Base-by-base conservation (phyloP, 805 yeast genomes). In the Clavispora fructus region DNA sequence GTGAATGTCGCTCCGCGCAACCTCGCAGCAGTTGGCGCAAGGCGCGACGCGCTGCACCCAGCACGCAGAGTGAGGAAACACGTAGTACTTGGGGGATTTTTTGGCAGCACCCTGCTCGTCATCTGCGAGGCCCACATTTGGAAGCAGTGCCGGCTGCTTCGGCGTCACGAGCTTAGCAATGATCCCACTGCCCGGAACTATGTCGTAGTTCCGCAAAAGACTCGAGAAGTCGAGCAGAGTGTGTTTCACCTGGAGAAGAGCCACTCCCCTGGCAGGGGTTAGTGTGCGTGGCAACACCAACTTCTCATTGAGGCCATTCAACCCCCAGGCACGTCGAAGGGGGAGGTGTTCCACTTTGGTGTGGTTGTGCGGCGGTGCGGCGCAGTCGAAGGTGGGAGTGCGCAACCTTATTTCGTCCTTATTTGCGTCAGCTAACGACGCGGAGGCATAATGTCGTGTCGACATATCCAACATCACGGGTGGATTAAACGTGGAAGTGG, bases 31-130 rank as follows among this genome's bases (percentile, higher is more conserved):
- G 43, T 58, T 58, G 31, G 51, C 51, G 35, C 68, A 59, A 26
- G 41, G 35, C 7, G 41, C 31, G 10, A 43, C 25, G 31, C 45
- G 49, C 44, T 67, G 69, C 25, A 60, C 53, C 45, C 60, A 50
- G 51, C 74, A 69, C 28, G 58, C 62, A 11, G 69, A 53, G 47
- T 59, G 63, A 7, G 74, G 74, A 45, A 58, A 70, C 12, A 70
- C 58, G 45, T 65, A 46, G 41, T 45, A 46, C 40, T 45, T 46
- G 38, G 47, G 56, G 31, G 43, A 14, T 7, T 31, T n/a, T 31
- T 31, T 31, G 7, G 17, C 35, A 6, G 35, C 35, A 6, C 2
- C 8, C 17, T 31, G 35, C 16, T 31, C 4, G 8, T 31, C 16
- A 7, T 31, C 35, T 31, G 17, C 35, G 17, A 3, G 4, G 13